Percentiles rank a stretch among this genome's conserved stretches.
Evolutionary conservation across 768 basidiomycete species (phyloP).

Genomic region (Amanita pallidorosea): DNA sequence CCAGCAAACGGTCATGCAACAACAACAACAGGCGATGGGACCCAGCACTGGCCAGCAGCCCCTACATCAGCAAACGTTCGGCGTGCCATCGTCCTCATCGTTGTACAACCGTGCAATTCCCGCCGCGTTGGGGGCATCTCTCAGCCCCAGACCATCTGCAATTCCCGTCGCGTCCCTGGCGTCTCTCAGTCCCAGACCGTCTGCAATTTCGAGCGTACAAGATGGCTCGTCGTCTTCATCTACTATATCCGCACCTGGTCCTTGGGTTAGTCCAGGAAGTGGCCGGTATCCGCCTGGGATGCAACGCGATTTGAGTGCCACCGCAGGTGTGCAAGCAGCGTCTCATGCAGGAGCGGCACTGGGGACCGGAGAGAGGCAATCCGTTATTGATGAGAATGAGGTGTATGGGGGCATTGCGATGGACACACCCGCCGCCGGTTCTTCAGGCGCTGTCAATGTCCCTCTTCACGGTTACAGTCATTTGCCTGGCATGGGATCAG

Average conservation of each 20-base stretch:
- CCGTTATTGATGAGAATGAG: neutral
- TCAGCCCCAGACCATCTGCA: neutral
- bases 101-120: neutral
- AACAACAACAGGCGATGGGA: neutral
- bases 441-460: neutral
- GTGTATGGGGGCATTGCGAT: constrained; percentile 2
- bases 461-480: neutral
- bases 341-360: neutral
- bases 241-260: neutral
- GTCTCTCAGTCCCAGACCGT: neutral
- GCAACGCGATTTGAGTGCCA: neutral
- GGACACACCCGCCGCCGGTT: neutral
- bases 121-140: neutral
- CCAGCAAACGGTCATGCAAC: neutral
- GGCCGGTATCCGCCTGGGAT: constrained; percentile 3
- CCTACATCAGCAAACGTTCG: neutral
- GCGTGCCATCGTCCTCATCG: neutral
- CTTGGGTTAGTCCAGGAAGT: neutral
- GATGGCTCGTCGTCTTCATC: neutral
- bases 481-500: neutral
- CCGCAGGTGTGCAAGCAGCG: neutral
- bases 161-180: no score
- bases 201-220: neutral
- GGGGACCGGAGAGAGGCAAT: neutral
- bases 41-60: neutral